A percentile compares a stretch with the other conserved stretches of the same genome.
These are phyloP conservation scores for Apiospora sp. DNA, from an alignment of 2,329 filamentous ascomycete genomes.

Conservation along the genomic window DNA sequence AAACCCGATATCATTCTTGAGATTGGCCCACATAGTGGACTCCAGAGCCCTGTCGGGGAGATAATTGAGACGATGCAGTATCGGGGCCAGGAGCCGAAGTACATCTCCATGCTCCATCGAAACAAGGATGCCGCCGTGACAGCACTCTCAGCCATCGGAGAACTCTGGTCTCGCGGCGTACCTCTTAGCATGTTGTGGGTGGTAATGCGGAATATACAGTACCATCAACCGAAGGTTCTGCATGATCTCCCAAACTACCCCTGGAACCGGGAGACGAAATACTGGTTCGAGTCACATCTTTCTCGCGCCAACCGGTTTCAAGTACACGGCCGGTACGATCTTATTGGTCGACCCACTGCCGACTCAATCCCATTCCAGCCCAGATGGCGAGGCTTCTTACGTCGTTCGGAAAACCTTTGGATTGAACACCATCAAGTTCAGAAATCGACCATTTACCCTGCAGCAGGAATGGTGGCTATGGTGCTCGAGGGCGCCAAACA, in stretches of 20 bases:
- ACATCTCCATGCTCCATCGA: constrained; percentile 33
- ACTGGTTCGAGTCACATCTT: constrained; percentile 62
- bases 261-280: constrained; percentile 61
- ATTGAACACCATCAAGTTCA: constrained; percentile 60
- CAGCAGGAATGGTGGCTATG: constrained; percentile 59
- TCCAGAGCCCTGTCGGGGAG: constrained; percentile 37
- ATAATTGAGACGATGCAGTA: constrained; percentile 34
- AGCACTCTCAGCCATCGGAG: constrained; percentile 31
- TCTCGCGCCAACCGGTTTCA: constrained; percentile 53
- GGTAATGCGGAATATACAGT: constrained; percentile 33
- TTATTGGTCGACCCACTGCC: constrained; percentile 56
- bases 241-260: constrained; percentile 59
- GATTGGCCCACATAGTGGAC: constrained; percentile 36
- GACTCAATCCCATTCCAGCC: constrained; percentile 56
- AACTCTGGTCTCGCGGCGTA: constrained; percentile 33
- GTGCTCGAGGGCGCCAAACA: constrained; percentile 56
- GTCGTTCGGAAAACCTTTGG: constrained; percentile 59
- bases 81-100: constrained; percentile 28
- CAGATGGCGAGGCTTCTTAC: constrained; percentile 58
- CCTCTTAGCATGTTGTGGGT: constrained; percentile 34
- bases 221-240: constrained; percentile 41
- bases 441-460: constrained; percentile 59
- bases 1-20: constrained; percentile 35
- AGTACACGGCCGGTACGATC: constrained; percentile 55
- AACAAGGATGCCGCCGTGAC: constrained; percentile 31